These are phyloP conservation scores for Coprinopsis marcescibilis DNA, from an alignment of 768 basidiomycete genomes.

Conservation along the genomic window DNA sequence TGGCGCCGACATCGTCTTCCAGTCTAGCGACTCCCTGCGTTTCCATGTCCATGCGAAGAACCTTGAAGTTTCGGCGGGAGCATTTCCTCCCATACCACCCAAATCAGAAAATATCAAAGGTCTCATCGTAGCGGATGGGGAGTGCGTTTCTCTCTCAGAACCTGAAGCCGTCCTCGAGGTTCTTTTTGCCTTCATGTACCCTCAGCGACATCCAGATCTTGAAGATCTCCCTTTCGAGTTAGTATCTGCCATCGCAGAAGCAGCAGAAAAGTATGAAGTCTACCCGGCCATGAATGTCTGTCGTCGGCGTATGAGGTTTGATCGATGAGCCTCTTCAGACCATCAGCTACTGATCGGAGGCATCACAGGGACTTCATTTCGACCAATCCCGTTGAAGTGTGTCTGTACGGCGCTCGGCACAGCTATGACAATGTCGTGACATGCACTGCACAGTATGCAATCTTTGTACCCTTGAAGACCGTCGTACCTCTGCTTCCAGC, in stretches of 20 bases:
- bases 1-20: conserved; percentile 25
- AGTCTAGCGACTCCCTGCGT: conserved; percentile 21
- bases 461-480: background rate
- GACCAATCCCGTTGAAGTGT: background rate
- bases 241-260: conserved; percentile 19
- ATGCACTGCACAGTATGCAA: background rate
- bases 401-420: conserved; percentile 1
- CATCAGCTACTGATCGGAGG: background rate
- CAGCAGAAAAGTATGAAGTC: conserved; percentile 24
- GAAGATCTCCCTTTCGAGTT: conserved; percentile 12
- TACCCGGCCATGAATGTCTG: conserved; percentile 22
- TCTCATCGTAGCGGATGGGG: conserved; percentile 8
- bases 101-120: background rate
- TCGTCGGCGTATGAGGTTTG: conserved; percentile 18
- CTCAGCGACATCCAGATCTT: conserved; percentile 18
- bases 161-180: conserved; percentile 16
- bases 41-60: conserved; percentile 24
- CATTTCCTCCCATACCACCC: conserved; percentile 19
- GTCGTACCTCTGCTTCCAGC: background rate
- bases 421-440: background rate
- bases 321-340: background rate
- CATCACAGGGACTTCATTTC: background rate
- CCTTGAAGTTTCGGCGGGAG: conserved; percentile 21
- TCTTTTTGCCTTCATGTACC: conserved; percentile 25
- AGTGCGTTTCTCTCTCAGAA: conserved; percentile 21